Percentiles rank a stretch among this genome's conserved stretches.
These are phyloP conservation scores for Usnea hakonensis DNA, from an alignment of 495 filamentous ascomycete genomes.

Conservation along the genomic window DNA sequence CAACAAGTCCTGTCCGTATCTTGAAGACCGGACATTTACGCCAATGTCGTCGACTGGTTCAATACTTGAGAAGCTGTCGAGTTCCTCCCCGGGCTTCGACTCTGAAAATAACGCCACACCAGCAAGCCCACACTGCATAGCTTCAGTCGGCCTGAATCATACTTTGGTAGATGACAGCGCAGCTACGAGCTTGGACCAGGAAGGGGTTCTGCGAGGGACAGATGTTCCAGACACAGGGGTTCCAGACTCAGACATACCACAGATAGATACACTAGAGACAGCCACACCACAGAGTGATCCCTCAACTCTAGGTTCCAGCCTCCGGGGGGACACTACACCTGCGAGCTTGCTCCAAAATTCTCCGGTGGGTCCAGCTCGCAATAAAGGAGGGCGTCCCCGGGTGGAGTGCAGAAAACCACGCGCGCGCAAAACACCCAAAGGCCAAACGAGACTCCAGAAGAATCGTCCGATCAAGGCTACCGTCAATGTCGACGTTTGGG, in stretches of 20 bases:
- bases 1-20: neutral
- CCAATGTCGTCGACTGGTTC: neutral
- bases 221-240: no score
- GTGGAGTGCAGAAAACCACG: neutral
- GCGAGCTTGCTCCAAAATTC: neutral
- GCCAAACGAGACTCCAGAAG: conserved; percentile 17
- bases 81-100: no score
- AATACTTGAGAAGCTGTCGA: no score
- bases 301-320: neutral
- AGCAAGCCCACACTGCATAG: neutral
- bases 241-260: no score
- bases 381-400: conserved; percentile 11
- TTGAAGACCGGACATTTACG: neutral
- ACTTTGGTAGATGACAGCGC: neutral
- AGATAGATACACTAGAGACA: no score
- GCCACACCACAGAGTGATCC: neutral
- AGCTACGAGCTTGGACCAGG: neutral
- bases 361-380: neutral
- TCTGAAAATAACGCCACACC: neutral
- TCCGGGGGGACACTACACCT: neutral
- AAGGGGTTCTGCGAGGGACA: no score
- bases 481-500: conserved; percentile 18
- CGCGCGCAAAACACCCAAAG: conserved; percentile 11
- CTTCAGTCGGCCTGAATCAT: neutral
- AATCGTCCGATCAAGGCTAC: conserved; percentile 15